Base-by-base conservation (phyloP, 108 stramenopile species). In the Conticribra guillardii region DNA sequence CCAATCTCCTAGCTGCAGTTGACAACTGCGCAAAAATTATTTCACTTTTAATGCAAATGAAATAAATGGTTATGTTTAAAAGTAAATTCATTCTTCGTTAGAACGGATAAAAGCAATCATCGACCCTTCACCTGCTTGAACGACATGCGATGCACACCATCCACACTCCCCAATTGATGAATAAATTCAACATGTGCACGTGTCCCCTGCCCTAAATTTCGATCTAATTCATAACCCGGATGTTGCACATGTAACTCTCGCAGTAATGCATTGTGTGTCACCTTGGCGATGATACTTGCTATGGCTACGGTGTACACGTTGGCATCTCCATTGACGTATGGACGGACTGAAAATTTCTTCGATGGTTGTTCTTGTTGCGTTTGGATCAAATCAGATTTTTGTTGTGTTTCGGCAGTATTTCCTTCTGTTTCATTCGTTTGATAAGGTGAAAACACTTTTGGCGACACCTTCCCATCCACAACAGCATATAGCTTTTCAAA, bases 221-320 rank as follows among this genome's bases (percentile, higher is more conserved):
- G 45, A 66, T 76, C 81, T 67, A 93, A 90, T 29, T 64, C 75
- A 71, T 90, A 93, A 11, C 71, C 57, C 15, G 91, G 91, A 74
- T 86, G 77, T 29, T 61, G n/a, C 18, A 62, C 27, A 53, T 82
- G 72, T 16, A 78, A 18, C 23, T 78, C 64, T 8, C n/a, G 16
- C 79, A 86, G 66, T 17, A 86, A 71, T 8, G 21, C 26, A 60
- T 90, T 84, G 2, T 73, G 74, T 56, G 69, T 64, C 18, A 88
- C 85, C 47, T 79, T 82, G 48, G 92, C 89, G 60, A 93, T 50
- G 46, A 89, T 87, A 22, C 87, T 88, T 0, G 92, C 86, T 52
- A 90, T 52, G 4, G 92, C 87, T 2, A 90, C 83, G 3, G 88
- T 77, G 60, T 87, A 89, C 9, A 90, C 89, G 18, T 83, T 54